These are phyloP conservation scores for Rhizopus stolonifer DNA, from an alignment of 371 early-diverging fungal species.

Conservation along the genomic window DNA sequence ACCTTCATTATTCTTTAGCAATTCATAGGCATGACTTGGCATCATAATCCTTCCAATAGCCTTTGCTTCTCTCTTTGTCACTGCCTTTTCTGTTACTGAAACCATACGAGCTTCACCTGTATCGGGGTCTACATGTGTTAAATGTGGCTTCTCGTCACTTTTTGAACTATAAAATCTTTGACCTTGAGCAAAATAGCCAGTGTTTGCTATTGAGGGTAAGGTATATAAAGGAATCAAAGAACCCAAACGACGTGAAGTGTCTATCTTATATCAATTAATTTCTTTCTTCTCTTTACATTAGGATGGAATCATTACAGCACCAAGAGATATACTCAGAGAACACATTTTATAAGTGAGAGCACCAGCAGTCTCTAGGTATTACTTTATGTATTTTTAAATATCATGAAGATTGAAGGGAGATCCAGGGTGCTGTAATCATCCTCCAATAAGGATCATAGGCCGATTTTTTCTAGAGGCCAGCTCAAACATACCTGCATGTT, in stretches of 20 bases:
- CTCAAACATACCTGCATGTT: conserved; percentile 90
- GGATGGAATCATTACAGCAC: conserved; percentile 14
- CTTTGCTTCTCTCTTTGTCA: conserved; percentile 70
- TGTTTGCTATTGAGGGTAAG: neutral
- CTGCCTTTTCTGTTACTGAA: conserved; percentile 67
- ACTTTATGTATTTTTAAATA: conserved; percentile 1
- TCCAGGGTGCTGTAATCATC: conserved; percentile 43
- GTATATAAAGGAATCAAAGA: neutral
- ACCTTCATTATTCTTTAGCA: conserved; percentile 53
- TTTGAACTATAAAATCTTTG: conserved; percentile 7
- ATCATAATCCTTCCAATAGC: conserved; percentile 73
- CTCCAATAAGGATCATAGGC: conserved; percentile 95
- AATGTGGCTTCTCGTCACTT: conserved; percentile 15
- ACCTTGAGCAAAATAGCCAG: neutral
- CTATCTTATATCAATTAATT: neutral
- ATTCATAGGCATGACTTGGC: conserved; percentile 57
- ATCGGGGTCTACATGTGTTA: conserved; percentile 77
- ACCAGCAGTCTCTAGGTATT: too few species aligned
- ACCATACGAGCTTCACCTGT: conserved; percentile 86
- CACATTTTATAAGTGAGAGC: neutral
- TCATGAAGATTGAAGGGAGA: neutral
- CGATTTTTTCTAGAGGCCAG: conserved; percentile 81
- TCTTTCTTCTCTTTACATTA: neutral
- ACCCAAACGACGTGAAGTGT: neutral
- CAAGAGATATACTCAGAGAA: neutral